These are phyloP conservation scores for Hypoxylon sp. DNA, from an alignment of 2,329 filamentous ascomycete genomes.

Conservation along the genomic window DNA sequence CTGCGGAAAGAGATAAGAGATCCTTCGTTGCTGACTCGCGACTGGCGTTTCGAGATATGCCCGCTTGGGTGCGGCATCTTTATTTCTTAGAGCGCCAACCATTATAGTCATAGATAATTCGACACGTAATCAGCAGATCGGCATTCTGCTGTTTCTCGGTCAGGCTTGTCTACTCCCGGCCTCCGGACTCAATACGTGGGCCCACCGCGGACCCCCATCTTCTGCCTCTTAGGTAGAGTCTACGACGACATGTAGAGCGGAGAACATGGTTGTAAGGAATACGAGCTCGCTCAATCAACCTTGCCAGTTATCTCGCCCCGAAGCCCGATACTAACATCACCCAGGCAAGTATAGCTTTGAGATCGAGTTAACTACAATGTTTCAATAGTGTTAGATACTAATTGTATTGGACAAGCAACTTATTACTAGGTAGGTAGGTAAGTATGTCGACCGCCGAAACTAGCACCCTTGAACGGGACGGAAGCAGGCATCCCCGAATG, in stretches of 20 bases:
- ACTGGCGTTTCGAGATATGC: constrained; percentile 29
- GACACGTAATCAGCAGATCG: constrained; percentile 30
- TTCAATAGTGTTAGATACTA: too few species aligned
- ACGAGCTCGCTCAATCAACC: constrained; percentile 4
- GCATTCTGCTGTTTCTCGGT: constrained; percentile 12
- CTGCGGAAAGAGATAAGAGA: constrained; percentile 13
- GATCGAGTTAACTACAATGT: background rate
- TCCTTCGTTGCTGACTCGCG: constrained; percentile 22
- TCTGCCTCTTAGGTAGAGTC: constrained; percentile 7
- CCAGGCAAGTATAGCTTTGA: background rate
- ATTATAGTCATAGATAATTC: constrained; percentile 14
- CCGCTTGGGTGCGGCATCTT: constrained; percentile 27
- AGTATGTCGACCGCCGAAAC: too few species aligned
- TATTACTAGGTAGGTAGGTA: too few species aligned
- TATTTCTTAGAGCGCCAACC: constrained; percentile 25
- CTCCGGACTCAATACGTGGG: constrained; percentile 35
- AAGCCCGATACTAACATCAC: constrained; percentile 1
- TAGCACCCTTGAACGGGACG: constrained; percentile 9
- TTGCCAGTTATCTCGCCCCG: constrained; percentile 3
- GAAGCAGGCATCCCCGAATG: constrained; percentile 9
- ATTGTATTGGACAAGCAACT: too few species aligned
- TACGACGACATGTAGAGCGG: too few species aligned
- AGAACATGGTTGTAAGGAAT: constrained; percentile 8
- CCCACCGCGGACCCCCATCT: constrained; percentile 36
- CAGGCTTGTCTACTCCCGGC: constrained; percentile 16